Evolutionary conservation across 352 stramenopile species (phyloP).

Genomic region (Phytopythium sindhum): DNA sequence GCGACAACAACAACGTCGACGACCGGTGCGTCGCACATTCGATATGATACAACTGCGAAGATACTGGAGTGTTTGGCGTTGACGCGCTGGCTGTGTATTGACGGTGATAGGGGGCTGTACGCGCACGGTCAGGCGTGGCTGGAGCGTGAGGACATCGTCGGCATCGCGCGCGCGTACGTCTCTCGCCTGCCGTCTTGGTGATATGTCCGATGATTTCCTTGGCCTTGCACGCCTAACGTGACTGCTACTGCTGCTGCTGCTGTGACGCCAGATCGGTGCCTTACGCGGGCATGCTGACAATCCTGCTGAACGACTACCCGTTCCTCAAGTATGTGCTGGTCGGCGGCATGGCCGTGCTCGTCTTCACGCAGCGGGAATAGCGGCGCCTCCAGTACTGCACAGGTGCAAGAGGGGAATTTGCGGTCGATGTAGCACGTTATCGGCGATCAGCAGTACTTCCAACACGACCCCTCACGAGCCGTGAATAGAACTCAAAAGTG

Average conservation of each 20-base stretch:
- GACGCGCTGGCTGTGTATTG: neutral
- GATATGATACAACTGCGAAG: neutral
- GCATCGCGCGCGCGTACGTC: constrained; percentile 89
- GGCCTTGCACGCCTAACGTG: neutral
- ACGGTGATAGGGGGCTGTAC: constrained; percentile 87
- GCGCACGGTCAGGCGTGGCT: constrained; percentile 97
- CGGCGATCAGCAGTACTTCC: neutral
- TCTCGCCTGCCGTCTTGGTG: neutral
- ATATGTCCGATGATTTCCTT: no score
- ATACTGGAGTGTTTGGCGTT: neutral
- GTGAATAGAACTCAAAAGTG: neutral
- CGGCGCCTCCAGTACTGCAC: neutral
- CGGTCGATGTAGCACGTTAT: neutral
- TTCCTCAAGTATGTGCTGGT: constrained; percentile 92
- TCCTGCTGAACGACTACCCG: constrained; percentile 99
- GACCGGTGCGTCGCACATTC: constrained; percentile 68
- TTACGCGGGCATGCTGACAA: constrained; percentile 99
- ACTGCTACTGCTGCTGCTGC: constrained; percentile 2
- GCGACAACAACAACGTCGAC: constrained; percentile 99
- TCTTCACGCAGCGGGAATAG: constrained; percentile 82
- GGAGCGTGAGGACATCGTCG: constrained; percentile 97
- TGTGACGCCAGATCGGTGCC: constrained; percentile 81
- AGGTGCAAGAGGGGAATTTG: no score
- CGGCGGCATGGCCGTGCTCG: constrained; percentile 72
- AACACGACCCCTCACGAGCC: neutral